Conservation (phyloP, 495 filamentous ascomycete species). For the Cercophora newfieldiana region DNA sequence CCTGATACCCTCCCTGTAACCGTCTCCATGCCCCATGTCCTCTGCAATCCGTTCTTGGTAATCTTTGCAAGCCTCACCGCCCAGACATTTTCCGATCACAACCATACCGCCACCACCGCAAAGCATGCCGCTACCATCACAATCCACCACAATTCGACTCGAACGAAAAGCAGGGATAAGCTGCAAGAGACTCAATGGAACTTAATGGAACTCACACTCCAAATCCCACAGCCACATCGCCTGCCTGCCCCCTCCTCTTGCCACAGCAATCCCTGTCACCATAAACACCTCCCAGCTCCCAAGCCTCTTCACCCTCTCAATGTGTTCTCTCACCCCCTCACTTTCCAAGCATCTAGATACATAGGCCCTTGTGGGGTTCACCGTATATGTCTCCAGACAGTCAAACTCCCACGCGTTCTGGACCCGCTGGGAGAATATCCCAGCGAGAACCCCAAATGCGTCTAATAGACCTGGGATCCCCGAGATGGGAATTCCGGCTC, state of each 20-base stretch:
- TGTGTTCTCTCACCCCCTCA: conserved; percentile 3
- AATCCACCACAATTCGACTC: not conserved
- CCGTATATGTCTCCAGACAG: conserved; percentile 6
- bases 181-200: not conserved
- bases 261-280: conserved; percentile 18
- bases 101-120: not conserved
- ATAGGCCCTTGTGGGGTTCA: conserved; percentile 8
- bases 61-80: conserved; percentile 19
- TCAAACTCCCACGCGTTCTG: conserved; percentile 1
- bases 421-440: not conserved
- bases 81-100: too few species aligned
- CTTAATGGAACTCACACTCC: not conserved
- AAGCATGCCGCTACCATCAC: not conserved
- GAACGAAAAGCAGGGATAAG: not conserved
- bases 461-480: not conserved
- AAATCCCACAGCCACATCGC: not conserved
- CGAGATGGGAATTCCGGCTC: too few species aligned
- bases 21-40: conserved; percentile 11
- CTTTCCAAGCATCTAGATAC: not conserved
- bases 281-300: conserved; percentile 14
- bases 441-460: not conserved
- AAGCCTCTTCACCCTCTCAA: not conserved
- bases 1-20: not conserved
- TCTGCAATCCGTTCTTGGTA: conserved; percentile 7
- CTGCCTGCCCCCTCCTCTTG: conserved; percentile 6